Evolutionary conservation across 768 basidiomycete species (phyloP), one percentile per base, ranked within the genome.

Genomic region (Polyporus arcularius): DNA sequence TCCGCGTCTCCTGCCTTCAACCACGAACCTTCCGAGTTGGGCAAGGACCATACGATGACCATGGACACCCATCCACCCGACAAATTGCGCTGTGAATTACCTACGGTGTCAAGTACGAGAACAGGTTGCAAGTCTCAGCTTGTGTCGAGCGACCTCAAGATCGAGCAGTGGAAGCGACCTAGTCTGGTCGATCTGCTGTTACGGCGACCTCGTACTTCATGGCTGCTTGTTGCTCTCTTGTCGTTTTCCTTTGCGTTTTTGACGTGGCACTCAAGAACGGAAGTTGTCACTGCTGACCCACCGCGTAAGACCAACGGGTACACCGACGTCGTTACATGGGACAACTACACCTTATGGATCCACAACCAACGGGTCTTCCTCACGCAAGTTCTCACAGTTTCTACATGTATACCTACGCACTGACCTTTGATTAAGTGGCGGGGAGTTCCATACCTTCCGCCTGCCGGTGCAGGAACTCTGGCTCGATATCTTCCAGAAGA

Each of bases 391-490:
- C 16, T n/a, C 9, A 38, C 21, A 12, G 0, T 15, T 28, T 0
- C 21, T 41, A 12, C 51, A 15, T 28, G 28, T 53, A 32, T 42
- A 12, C 3, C 14, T 30, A 43, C 30, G 3, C 26, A 53, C 28
- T 49, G 32, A 39, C 35, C 11, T 42, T 8, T 26, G 3, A 15
- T 28, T 31, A 1, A 92, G 91, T 66, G 90, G 89, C 0, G 92
- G 92, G 58, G 92, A 93, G 71, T 91, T 92, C 71, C 92, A 93
- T 67, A 84, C 90, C 0, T 94, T 90, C 76, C 84, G 90, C 26
- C 74, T 94, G 8, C 92, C 90, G 10, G 87, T 92, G 0, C 90
- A 88, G 15, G 84, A 84, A 3, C 72, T 94, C 57, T 94, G 92
- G 91, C 79, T 85, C 12, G 92, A 93, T 67, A 85, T 94, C 52